Conservation (phyloP, 345 rosid genomes). For the Gossypium herbaceum region DNA sequence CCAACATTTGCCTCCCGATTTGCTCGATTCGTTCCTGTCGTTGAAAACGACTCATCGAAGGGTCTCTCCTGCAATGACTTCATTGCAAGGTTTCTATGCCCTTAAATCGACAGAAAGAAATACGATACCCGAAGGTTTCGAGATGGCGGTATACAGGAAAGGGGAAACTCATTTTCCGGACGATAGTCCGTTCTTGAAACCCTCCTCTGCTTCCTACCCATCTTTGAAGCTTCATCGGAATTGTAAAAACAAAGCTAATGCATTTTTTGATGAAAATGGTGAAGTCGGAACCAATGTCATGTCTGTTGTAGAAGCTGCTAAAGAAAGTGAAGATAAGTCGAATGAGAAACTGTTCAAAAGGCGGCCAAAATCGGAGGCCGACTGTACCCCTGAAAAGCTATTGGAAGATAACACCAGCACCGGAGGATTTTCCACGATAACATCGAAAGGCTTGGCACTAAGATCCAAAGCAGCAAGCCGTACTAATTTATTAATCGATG, state of each 20-base stretch:
- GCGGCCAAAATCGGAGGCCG: neutral
- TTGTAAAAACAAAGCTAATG: constrained; percentile 57
- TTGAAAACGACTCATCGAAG: constrained; percentile 42
- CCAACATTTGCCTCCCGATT: constrained; percentile 26
- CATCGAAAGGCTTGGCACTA: constrained; percentile 63
- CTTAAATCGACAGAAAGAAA: constrained; percentile 38
- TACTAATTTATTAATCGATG: constrained; percentile 28
- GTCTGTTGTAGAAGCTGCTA: neutral
- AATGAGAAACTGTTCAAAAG: neutral
- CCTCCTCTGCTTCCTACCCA: constrained; percentile 30
- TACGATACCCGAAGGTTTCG: constrained; percentile 41
- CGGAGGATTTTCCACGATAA: constrained; percentile 40
- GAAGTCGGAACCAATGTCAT: constrained; percentile 24
- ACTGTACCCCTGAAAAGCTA: constrained; percentile 45
- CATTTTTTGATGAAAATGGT: constrained; percentile 41
- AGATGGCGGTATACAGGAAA: constrained; percentile 44
- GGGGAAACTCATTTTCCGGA: constrained; percentile 30
- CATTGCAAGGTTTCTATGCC: constrained; percentile 70
- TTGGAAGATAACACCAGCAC: constrained; percentile 46
- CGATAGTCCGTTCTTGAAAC: constrained; percentile 30
- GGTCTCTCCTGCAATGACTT: constrained; percentile 71
- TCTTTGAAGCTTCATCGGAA: constrained; percentile 48
- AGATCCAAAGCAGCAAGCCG: constrained; percentile 60
- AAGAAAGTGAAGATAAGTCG: neutral
- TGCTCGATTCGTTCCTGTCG: constrained; percentile 61